phyloP scores from a whole-genome alignment of 139 green algal genomes.

The Limnomonas spitsbergensis region DNA sequence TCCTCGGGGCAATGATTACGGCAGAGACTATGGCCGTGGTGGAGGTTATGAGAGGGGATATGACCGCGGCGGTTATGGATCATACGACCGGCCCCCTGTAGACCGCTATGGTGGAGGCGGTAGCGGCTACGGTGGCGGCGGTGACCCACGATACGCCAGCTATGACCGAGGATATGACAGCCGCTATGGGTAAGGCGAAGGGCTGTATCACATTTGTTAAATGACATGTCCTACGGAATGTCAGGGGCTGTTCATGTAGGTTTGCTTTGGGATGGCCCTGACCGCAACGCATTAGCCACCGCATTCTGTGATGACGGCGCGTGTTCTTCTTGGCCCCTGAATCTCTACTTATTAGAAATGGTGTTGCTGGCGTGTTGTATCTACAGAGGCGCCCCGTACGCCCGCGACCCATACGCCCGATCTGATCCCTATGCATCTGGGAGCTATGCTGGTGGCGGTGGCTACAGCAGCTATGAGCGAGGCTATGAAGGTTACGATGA shows the following conservation, averaged over 20 bases:
- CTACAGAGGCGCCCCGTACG: not conserved
- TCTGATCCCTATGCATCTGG: not conserved
- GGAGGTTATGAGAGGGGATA: conserved; percentile 3
- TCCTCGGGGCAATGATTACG: conserved; percentile 5
- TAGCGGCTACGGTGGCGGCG: not conserved
- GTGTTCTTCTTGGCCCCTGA: too few species aligned
- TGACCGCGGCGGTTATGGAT: conserved; percentile 4
- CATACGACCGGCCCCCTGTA: not conserved
- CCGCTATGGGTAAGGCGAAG: not conserved
- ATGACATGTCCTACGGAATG: not conserved
- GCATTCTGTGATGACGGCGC: too few species aligned
- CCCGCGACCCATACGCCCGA: conserved; percentile 1
- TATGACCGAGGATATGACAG: conserved; percentile 14
- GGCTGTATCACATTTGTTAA: too few species aligned
- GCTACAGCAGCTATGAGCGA: conserved; percentile 9
- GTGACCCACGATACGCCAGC: not conserved
- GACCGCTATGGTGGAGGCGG: not conserved
- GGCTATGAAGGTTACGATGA: conserved; percentile 11
- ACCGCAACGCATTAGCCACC: too few species aligned
- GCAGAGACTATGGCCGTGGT: conserved; percentile 15
- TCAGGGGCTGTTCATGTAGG: not conserved
- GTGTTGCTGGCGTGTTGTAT: too few species aligned
- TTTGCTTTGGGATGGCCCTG: not conserved
- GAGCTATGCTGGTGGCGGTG: not conserved
- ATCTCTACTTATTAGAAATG: too few species aligned